Evolutionary conservation across 257 asterid genomes (phyloP), one percentile per base, ranked within the genome.

Genomic region (Paulownia fortunei): DNA sequence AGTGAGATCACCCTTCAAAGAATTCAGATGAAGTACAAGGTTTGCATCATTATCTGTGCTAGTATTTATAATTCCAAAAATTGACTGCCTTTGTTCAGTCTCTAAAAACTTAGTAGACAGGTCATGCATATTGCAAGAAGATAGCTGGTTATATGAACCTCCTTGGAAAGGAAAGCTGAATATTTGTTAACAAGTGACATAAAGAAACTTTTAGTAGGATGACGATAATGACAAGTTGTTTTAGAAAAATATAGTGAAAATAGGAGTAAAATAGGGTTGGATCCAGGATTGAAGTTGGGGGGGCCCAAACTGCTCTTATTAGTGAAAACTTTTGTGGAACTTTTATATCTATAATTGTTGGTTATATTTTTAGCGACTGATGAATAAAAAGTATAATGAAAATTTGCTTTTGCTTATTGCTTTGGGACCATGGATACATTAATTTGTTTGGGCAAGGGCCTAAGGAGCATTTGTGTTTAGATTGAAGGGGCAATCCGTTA

Each of bases 1-100:
- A 84, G 94, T 46, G 96, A 91, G 82, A 87, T 91, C 80, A 77
- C 63, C 82, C 90, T 91, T 78, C 96, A 91, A 76, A 86, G 94
- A 81, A 84, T 89, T 71, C 96, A 89, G 61, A 60, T 91, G 88
- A 86, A 87, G 76, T 88, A 91, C 74, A 91, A 89, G 94, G 96
- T 91, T 84, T 74, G 82, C 19, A 41, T 26, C 68, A 36, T 55
- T 46, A 11, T 76, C 55, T 18, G 46, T 76, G 66, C 66, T 77
- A 9, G 8, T 32, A 5, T 59, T n/a, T 8, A 56, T 63, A 6
- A n/a, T 55, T 47, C 32, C 15, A 26, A 26, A 62, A 3, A n/a
- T n/a, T 73, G 26, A 19, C 34, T 44, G 36, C 66, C 47, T n/a
- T 23, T 18, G 44, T 24, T 71, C 61, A 42, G 56, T 44, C 46